Evolutionary conservation across 176 grass and related monocot species (phyloP), one percentile per base, ranked within the genome.

Genomic region (Zoysia japonica): DNA sequence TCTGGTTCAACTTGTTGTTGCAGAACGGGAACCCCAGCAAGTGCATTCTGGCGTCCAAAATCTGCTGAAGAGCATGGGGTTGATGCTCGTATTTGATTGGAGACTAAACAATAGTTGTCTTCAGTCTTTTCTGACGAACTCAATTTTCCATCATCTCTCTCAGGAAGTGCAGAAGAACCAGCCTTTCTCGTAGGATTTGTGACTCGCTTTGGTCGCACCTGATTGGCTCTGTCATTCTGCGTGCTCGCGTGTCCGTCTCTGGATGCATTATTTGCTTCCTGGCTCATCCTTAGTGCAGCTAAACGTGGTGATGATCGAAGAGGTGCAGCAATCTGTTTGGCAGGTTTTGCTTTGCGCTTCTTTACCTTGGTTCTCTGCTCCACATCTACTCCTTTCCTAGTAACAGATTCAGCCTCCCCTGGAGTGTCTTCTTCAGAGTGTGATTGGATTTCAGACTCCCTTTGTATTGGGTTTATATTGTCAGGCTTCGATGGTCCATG

Each of bases 231-330:
- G 28, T 65, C 35, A 61, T 28, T 43, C 9, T 72, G 19, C 65
- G 50, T 52, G 50, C 47, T 72, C 45, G 55, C 12, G 75, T 13
- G 12, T 65, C 15, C 45, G 46, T 86, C 73, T 71, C 45, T 57
- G 46, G 19, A 46, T 19, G 44, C 35, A 82, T 56, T 41, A 59
- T 49, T 80, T 43, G 63, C 59, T 70, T 82, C 82, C 41, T 87
- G 56, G 44, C 61, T 61, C 57, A 45, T 57, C 82, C 83, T 87
- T 44, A 91, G 46, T n/a, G 86, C 86, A 79, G 92, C 89, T 67
- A 89, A 82, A 53, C 84, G 89, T 77, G 85, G 79, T 51, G 89
- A 94, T 12, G 81, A 78, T 72, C 89, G 87, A 49, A 84, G 16
- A 45, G 86, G 86, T 70, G 61, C 47, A 47, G 78, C 57, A 16